These are phyloP conservation scores for Cynara cardunculus DNA, from an alignment of 129 eudicot species.

Conservation along the genomic window DNA sequence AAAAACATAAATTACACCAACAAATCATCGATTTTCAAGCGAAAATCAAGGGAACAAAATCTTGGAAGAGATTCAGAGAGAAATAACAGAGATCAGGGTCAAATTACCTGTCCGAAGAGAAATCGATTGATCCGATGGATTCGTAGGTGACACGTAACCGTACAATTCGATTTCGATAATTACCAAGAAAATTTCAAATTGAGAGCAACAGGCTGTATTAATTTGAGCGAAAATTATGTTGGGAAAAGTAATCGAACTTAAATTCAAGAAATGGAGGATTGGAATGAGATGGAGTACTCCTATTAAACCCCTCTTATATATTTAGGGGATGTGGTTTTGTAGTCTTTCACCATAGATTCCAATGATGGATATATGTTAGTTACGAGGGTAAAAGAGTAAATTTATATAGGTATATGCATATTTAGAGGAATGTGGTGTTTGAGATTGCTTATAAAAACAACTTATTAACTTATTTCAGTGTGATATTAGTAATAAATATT, in stretches of 20 bases:
- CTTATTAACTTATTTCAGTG: too few species aligned
- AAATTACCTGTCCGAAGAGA: slow-evolving; percentile 25
- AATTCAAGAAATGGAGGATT: slow-evolving; percentile 14
- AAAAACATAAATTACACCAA: slow-evolving; percentile 9
- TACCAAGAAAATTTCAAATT: background rate
- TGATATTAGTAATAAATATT: too few species aligned
- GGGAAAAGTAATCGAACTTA: background rate
- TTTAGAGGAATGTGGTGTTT: too few species aligned
- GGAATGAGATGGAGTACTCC: slow-evolving; percentile 7
- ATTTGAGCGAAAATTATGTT: background rate
- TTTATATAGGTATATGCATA: background rate
- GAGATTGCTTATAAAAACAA: too few species aligned
- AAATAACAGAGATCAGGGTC: slow-evolving; percentile 3
- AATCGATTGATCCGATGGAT: slow-evolving; percentile 8
- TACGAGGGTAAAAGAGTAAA: slow-evolving; percentile 19
- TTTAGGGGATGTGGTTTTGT: slow-evolving; percentile 31
- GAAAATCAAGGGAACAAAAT: background rate
- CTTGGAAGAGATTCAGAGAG: background rate
- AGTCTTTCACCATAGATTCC: slow-evolving; percentile 29
- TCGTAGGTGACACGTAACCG: slow-evolving; percentile 26
- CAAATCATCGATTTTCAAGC: slow-evolving; percentile 11
- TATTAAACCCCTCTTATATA: slow-evolving; percentile 19
- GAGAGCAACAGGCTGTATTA: background rate
- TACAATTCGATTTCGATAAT: slow-evolving; percentile 14
- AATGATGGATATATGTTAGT: slow-evolving; percentile 21